Percentiles rank a stretch among this genome's conserved stretches.
These are phyloP conservation scores for Tolypocladium guangdongense DNA, from an alignment of 2,329 filamentous ascomycete species.

Conservation along the genomic window DNA sequence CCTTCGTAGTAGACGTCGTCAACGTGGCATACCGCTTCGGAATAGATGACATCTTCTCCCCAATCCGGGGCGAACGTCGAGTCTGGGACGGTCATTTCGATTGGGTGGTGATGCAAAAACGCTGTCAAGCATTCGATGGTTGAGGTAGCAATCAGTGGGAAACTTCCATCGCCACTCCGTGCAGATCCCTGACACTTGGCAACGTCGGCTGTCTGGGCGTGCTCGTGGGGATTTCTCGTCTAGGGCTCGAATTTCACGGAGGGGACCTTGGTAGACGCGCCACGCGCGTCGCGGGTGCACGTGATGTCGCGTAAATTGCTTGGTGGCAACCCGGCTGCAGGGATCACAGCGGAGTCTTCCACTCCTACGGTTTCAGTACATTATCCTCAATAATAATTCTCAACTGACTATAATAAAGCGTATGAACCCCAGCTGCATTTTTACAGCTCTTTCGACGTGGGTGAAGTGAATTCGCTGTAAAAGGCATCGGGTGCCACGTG, in stretches of 20 bases:
- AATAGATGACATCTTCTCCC: conserved; percentile 30
- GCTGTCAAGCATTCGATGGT: not conserved
- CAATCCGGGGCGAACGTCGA: conserved; percentile 10
- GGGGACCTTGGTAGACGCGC: conserved; percentile 3
- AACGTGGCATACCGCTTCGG: conserved; percentile 27
- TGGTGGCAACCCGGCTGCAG: not conserved
- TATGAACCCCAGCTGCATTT: not conserved
- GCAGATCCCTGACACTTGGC: not conserved
- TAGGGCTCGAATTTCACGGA: not conserved
- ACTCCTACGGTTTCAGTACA: not conserved
- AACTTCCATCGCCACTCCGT: not conserved
- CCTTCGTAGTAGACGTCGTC: conserved; percentile 42
- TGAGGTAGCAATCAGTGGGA: not conserved
- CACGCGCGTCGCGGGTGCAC: conserved; percentile 23
- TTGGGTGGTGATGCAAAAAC: not conserved
- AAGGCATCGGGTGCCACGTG: not conserved
- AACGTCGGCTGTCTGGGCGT: not conserved
- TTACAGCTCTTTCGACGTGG: not conserved
- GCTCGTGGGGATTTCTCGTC: not conserved
- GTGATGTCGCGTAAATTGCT: conserved; percentile 24
- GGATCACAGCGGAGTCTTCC: not conserved
- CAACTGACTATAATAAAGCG: too few species aligned
- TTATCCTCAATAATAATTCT: too few species aligned
- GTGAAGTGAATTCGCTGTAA: not conserved
- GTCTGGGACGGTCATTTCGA: conserved; percentile 6